Base-by-base conservation (phyloP, 129 eudicot species). In the Tanacetum coccineum region DNA sequence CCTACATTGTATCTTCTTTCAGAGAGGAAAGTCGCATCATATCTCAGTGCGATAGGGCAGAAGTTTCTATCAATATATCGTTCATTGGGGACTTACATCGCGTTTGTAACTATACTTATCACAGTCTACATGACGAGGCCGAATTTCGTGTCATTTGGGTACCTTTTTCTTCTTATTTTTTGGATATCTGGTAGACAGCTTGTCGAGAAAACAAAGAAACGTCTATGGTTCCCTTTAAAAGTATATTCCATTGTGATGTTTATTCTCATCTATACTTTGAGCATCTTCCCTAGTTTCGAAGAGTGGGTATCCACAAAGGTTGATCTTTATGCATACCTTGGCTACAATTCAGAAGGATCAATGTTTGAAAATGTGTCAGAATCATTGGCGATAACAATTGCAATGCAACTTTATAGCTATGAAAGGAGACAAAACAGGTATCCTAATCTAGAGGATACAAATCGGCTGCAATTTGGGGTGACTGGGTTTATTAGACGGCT, bases 381-480 rank as follows among this genome's bases (percentile, higher is more conserved):
- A 72, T 82, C 99, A 47, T 82, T 94, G 48, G 99, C 99, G 59
- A 80, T 94, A 26, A 76, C 92, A 59, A 89, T 89, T 67, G 99
- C 92, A 74, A 94, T 94, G 99, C 99, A 94, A 81, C 96, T 94
- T 67, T 94, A 89, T 72, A 94, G 99, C 83, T 94, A 94, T 20
- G 99, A 94, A 77, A 89, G 99, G 83, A 81, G 99, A 79, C 88
- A 94, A 80, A 94, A 90, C 84, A 84, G 89, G 83, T 75, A 69
- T 70, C 62, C 51, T 21, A 70, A 73, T 26, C 47, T 81, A 22
- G 95, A 75, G 65, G 80, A 81, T 57, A 67, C 74, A 26, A 81
- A 74, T 44, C 71, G 74, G 68, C 60, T 81, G 73, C 93, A 87
- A 53, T 63, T 81, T 59, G 99, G 99, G 19, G 60, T 79, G 11